Percentiles rank a stretch among this genome's conserved stretches.
Evolutionary conservation across 2,329 filamentous ascomycete genomes (phyloP).

Genomic region (Aspergillus aculeatus): DNA sequence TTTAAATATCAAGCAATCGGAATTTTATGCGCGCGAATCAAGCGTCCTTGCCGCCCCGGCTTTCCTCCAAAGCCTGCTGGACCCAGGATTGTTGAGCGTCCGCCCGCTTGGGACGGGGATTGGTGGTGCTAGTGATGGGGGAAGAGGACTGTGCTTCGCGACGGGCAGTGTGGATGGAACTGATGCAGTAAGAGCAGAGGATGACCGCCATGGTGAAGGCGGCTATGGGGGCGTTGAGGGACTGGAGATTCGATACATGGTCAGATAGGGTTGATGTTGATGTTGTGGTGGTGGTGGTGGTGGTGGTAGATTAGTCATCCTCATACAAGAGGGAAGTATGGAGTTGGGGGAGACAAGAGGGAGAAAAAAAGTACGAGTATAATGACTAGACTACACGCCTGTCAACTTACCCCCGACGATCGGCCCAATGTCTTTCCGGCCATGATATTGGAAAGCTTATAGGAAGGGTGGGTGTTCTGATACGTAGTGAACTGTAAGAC

Average conservation of each 20-base stretch:
- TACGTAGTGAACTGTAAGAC: too few relatives aligned
- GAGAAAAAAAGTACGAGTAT: neutral
- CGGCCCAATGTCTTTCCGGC: conserved; percentile 20
- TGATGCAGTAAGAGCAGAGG: conserved; percentile 61
- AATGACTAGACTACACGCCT: neutral
- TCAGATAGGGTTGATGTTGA: neutral
- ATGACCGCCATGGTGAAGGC: conserved; percentile 62
- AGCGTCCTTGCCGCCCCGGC: conserved; percentile 15
- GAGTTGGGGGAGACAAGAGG: neutral
- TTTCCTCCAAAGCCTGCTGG: conserved; percentile 34
- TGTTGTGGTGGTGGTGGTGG: neutral
- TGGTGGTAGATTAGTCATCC: neutral
- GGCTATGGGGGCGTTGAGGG: conserved; percentile 60
- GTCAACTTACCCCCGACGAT: conserved; percentile 22
- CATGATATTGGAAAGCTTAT: conserved; percentile 5
- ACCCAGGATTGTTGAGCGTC: conserved; percentile 30
- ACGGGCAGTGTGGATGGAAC: conserved; percentile 65
- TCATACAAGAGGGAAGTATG: neutral
- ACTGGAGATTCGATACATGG: conserved; percentile 35
- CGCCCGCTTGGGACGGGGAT: conserved; percentile 41
- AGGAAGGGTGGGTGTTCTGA: too few relatives aligned
- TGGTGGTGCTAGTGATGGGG: conserved; percentile 28
- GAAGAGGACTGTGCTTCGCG: conserved; percentile 57
- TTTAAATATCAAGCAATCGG: too few relatives aligned
- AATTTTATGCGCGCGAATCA: too few relatives aligned